phyloP scores from a whole-genome alignment of 768 basidiomycete species.

The Mycena belliarum region DNA sequence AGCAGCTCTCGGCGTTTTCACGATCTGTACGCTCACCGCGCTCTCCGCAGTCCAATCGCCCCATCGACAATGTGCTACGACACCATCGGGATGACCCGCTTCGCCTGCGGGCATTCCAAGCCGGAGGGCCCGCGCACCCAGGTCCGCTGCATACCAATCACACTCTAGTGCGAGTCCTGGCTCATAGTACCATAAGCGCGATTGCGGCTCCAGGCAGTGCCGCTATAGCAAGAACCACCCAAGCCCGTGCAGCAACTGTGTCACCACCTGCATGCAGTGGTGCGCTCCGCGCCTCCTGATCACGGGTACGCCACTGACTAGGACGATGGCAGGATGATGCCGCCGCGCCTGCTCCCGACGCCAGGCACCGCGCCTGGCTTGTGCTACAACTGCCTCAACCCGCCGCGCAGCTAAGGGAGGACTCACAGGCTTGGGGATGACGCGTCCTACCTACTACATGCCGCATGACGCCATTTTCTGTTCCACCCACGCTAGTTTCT shows the following conservation, averaged over 20 bases:
- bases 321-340: background rate
- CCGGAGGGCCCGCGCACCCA: conserved; percentile 22
- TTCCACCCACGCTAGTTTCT: too few species aligned
- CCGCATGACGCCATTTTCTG: too few species aligned
- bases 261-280: background rate
- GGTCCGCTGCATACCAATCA: conserved; percentile 17
- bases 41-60: background rate
- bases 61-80: conserved; percentile 43
- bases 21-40: background rate
- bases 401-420: too few species aligned
- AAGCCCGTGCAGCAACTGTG: background rate
- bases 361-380: background rate
- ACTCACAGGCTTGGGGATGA: too few species aligned
- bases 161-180: too few species aligned
- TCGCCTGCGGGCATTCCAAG: conserved; percentile 40
- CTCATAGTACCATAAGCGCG: background rate
- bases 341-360: background rate
- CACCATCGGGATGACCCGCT: conserved; percentile 37
- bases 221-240: background rate
- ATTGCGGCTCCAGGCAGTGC: background rate
- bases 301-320: too few species aligned
- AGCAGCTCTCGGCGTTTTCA: background rate
- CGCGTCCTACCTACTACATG: too few species aligned
- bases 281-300: background rate
- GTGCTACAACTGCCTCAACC: background rate